Evolutionary conservation across 2,329 filamentous ascomycete genomes (phyloP).

Genomic region (Exophiala aquamarina): DNA sequence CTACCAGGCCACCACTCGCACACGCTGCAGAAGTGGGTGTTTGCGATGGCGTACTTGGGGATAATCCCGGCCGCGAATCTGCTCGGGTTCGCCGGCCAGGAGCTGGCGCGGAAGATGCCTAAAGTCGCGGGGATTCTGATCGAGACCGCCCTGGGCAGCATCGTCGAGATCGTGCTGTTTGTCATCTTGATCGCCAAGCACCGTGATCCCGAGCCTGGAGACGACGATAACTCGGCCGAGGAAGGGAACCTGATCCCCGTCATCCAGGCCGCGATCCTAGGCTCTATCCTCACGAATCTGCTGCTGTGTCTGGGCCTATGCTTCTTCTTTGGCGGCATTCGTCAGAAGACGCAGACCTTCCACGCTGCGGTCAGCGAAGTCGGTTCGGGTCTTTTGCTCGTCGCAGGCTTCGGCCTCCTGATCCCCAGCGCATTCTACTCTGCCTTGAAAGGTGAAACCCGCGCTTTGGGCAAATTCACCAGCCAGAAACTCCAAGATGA

Average conservation of each 20-base stretch:
- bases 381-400: conserved; percentile 73
- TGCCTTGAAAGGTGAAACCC: conserved; percentile 53
- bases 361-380: conserved; percentile 76
- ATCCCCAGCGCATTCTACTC: conserved; percentile 49
- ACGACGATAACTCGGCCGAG: conserved; percentile 15
- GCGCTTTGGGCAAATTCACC: conserved; percentile 30
- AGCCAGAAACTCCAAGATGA: conserved; percentile 48
- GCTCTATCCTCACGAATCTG: conserved; percentile 79
- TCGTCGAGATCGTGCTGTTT: conserved; percentile 82
- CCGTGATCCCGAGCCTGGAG: conserved; percentile 35
- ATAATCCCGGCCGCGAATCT: conserved; percentile 76
- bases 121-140: conserved; percentile 59
- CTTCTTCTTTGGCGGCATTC: conserved; percentile 74
- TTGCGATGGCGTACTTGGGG: conserved; percentile 69
- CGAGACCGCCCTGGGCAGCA: conserved; percentile 63
- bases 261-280: conserved; percentile 79
- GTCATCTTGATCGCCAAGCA: conserved; percentile 67
- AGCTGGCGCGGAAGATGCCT: conserved; percentile 71
- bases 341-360: conserved; percentile 68
- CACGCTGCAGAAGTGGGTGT: conserved; percentile 53
- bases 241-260: conserved; percentile 57
- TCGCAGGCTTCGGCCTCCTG: conserved; percentile 62
- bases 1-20: conserved; percentile 50
- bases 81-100: conserved; percentile 71
- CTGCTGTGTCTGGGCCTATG: conserved; percentile 76